A percentile compares a stretch with the other conserved stretches of the same genome.
phyloP scores from a whole-genome alignment of 148 eudicot genomes.

The Dysphania ambrosioides region DNA sequence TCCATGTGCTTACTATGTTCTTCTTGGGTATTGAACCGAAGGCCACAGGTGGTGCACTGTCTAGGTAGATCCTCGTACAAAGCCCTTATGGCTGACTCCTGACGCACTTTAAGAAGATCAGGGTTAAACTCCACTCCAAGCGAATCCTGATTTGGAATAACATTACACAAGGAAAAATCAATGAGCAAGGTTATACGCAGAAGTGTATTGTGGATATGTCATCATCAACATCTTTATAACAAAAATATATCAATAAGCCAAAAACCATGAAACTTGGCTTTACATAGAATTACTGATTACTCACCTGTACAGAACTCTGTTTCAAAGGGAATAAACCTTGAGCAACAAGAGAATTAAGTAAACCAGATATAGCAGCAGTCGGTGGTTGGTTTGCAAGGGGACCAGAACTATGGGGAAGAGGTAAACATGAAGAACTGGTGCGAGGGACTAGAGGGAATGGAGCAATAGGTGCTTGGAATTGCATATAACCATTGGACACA shows the following conservation, averaged over 20 bases:
- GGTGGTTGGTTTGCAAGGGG: constrained; percentile 46
- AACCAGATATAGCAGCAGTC: constrained; percentile 50
- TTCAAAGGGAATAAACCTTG: constrained; percentile 74
- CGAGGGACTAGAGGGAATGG: constrained; percentile 45
- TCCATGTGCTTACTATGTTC: constrained; percentile 98
- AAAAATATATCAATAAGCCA: background rate
- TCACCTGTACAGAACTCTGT: constrained; percentile 58
- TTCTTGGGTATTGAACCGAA: constrained; percentile 81
- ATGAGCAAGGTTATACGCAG: background rate
- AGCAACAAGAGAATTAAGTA: constrained; percentile 69
- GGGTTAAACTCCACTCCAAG: constrained; percentile 80
- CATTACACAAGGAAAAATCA: background rate
- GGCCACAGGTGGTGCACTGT: constrained; percentile 92
- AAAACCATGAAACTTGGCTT: background rate
- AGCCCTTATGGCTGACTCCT: constrained; percentile 63
- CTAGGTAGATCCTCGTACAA: constrained; percentile 81
- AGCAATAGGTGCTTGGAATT: constrained; percentile 36
- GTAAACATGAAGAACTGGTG: constrained; percentile 40
- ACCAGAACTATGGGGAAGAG: constrained; percentile 40
- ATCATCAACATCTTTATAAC: background rate
- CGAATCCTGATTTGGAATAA: constrained; percentile 46
- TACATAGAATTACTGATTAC: constrained; percentile 4
- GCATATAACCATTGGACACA: constrained; percentile 37
- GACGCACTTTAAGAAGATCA: constrained; percentile 80
- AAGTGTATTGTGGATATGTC: background rate